Conservation (phyloP, 306 rosid species). For the Medicago truncatula region MtrunA17r5.0-ANR NC_053042.1:36032501-36033000, state of each 20-base stretch:
- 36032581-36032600: not conserved
- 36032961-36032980: too few relatives aligned
- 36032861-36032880: too few relatives aligned
- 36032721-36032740: not conserved
- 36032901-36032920: too few relatives aligned
- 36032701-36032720: not conserved
- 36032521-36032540: not conserved
- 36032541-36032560: not conserved
- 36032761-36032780: not conserved
- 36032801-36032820: too few relatives aligned
- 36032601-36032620: not conserved
- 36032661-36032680: constrained; percentile 17
- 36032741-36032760: not conserved
- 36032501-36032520: not conserved
- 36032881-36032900: too few relatives aligned
- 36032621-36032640: constrained; percentile 6
- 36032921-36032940: too few relatives aligned
- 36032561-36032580: not conserved
- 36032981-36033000: too few relatives aligned
- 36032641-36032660: not conserved
- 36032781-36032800: not conserved
- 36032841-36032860: too few relatives aligned
- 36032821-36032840: too few relatives aligned
- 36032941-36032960: too few relatives aligned
- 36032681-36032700: not conserved